Evolutionary conservation across 352 stramenopile species (phyloP), one percentile per base, ranked within the genome.

Genomic region (Hyaloperonospora brassicae): DNA sequence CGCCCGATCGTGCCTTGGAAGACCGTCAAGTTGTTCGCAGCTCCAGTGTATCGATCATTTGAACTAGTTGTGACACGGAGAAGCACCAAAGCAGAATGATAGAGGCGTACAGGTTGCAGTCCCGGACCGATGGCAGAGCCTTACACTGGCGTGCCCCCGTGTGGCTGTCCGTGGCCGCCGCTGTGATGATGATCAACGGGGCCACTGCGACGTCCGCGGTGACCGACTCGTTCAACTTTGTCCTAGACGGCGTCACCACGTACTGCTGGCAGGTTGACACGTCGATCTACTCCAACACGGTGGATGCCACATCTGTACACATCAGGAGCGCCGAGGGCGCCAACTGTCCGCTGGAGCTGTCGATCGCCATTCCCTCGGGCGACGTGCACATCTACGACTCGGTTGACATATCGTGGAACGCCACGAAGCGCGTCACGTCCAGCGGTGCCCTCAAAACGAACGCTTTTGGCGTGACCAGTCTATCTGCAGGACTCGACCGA

Each of bases 401-500:
- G 2, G 72, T 91, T 40, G 51, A 74, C 34, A 69, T 84, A 24
- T 76, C 61, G 17, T 91, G 81, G 81, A 89, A 77, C 23, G 81
- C 77, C 38, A 81, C 70, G 11, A 47, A 82, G 44, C 76, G 76
- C 17, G 25, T 64, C 21, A 52, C 71, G 45, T 58, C 55, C 11
- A 69, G 64, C 27, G 61, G 58, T 21, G 49, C 38, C 5, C 55
- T 87, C 9, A 41, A 63, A 7, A 53, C 60, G 35, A 88, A 87
- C 59, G 57, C 57, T 30, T 81, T 90, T 50, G 59, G 61, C 23
- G 41, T 86, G 13, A 57, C 62, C 10, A 47, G 74, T 52, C 61
- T 87, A 6, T 74, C 65, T 14, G 22, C 42, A 7, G 77, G 72
- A 17, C 45, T 76, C 10, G 76, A 90, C 51, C 69, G 64, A 34